Evolutionary conservation across 2,329 filamentous ascomycete genomes (phyloP), one percentile per base, ranked within the genome.

Genomic region (Emergomyces orientalis): DNA sequence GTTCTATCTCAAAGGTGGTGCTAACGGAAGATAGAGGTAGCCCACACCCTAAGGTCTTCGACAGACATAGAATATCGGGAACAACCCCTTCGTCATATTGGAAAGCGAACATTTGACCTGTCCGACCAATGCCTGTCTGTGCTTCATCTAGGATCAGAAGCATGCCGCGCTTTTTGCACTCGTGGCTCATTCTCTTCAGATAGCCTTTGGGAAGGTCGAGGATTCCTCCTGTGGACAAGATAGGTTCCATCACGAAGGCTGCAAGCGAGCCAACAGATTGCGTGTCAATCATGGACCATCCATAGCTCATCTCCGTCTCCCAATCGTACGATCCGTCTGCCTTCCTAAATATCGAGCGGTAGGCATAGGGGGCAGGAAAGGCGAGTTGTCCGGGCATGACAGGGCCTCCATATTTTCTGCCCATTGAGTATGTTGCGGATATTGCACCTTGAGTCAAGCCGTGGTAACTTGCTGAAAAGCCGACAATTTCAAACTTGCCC

Each of bases 401-500:
- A 7, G 78, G 78, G 0, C 79, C 79, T 57, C 75, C 74, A 2
- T 79, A 78, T 61, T 75, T 78, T 2, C 83, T 75, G 0, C 83
- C 83, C 14, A 79, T 77, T 52, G 80, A 79, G 69, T 84, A 86
- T 1, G 81, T 82, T 0, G 84, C 81, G 0, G 78, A 77, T 0
- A 78, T 74, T 0, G 84, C 77, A 2, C 76, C 81, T 4, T 76
- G 76, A 0, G 84, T 87, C 63, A 88, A 76, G 19, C 85, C 85
- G 71, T 88, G 85, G 76, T 81, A 88, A 41, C 81, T 83, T 0
- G 81, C 81, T 0, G 78, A 79, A 60, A 88, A 76, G 0, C 78
- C 86, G 5, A 88, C 83, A 59, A 88, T 80, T 70, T 88, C 84
- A 67, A 84, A 88, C 60, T 85, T 87, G 0, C 84, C 84, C 0